These are phyloP conservation scores for Scedosporium boydii DNA, from an alignment of 2,329 filamentous ascomycete genomes.

Conservation along the genomic window DNA sequence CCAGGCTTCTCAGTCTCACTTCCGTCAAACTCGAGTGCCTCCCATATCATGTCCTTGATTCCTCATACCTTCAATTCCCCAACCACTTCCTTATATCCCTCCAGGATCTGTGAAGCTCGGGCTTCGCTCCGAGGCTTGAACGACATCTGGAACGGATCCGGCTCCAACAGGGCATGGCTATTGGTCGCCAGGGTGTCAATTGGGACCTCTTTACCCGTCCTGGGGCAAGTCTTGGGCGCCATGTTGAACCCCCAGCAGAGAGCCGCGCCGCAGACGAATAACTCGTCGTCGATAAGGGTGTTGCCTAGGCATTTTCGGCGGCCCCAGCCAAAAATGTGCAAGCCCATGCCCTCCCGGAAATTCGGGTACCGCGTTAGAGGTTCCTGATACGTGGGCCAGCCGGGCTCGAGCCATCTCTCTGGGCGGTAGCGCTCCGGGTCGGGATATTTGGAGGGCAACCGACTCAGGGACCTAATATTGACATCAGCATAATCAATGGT, in stretches of 20 bases:
- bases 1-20: too few relatives aligned
- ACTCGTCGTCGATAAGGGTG: slow-evolving; percentile 51
- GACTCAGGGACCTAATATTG: slow-evolving; percentile 40
- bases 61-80: too few relatives aligned
- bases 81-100: slow-evolving; percentile 22
- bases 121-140: slow-evolving; percentile 31
- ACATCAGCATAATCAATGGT: neutral
- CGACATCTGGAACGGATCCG: slow-evolving; percentile 33
- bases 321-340: slow-evolving; percentile 58
- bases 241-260: slow-evolving; percentile 42
- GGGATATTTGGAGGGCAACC: slow-evolving; percentile 49
- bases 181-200: slow-evolving; percentile 41
- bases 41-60: too few relatives aligned
- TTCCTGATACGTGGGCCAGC: slow-evolving; percentile 55
- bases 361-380: slow-evolving; percentile 53
- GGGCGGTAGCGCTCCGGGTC: slow-evolving; percentile 53
- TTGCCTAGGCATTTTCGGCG: slow-evolving; percentile 54
- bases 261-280: slow-evolving; percentile 37
- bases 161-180: slow-evolving; percentile 43
- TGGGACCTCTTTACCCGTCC: slow-evolving; percentile 29
- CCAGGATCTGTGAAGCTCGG: slow-evolving; percentile 26
- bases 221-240: slow-evolving; percentile 26
- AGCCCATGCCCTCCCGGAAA: slow-evolving; percentile 45
- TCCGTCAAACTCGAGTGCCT: too few relatives aligned
- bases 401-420: slow-evolving; percentile 52